Evolutionary conservation across 148 eudicot species (phyloP).

Genomic region (Vaccinium corymbosum): DNA sequence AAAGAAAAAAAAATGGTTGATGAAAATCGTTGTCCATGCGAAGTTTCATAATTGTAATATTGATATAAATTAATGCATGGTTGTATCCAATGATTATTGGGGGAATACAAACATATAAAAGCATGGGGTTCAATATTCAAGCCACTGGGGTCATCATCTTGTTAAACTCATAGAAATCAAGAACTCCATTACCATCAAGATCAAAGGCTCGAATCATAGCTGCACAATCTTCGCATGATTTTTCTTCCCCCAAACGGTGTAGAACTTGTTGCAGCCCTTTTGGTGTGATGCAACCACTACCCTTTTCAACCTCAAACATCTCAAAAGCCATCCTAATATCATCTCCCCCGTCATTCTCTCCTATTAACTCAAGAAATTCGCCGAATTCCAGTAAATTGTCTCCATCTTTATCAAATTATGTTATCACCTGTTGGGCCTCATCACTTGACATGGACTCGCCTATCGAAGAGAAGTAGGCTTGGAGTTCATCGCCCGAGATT

Average conservation of each 20-base stretch:
- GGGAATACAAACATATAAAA: not conserved
- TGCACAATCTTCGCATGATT: constrained; percentile 41
- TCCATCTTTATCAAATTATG: constrained; percentile 40
- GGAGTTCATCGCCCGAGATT: constrained; percentile 44
- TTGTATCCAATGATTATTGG: too few relatives aligned
- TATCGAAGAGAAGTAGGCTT: constrained; percentile 35
- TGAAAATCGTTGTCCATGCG: too few relatives aligned
- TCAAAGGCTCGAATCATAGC: constrained; percentile 55
- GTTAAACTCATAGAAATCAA: constrained; percentile 55
- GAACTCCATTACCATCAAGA: constrained; percentile 62
- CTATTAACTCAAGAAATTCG: constrained; percentile 45
- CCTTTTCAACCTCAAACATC: constrained; percentile 58
- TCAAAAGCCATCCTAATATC: constrained; percentile 55
- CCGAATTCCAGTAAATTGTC: constrained; percentile 38
- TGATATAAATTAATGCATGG: too few relatives aligned
- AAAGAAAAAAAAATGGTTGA: too few relatives aligned
- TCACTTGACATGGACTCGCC: constrained; percentile 43
- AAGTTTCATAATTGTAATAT: too few relatives aligned
- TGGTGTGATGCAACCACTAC: constrained; percentile 55
- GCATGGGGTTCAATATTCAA: not conserved
- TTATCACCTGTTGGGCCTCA: constrained; percentile 42
- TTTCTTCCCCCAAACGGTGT: constrained; percentile 42
- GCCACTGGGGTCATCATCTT: constrained; percentile 41
- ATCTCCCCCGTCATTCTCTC: constrained; percentile 14
- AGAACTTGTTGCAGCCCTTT: constrained; percentile 51